Base-by-base conservation (phyloP, 2,329 filamentous ascomycete genomes). In the Emmonsiellopsis sp. region DNA sequence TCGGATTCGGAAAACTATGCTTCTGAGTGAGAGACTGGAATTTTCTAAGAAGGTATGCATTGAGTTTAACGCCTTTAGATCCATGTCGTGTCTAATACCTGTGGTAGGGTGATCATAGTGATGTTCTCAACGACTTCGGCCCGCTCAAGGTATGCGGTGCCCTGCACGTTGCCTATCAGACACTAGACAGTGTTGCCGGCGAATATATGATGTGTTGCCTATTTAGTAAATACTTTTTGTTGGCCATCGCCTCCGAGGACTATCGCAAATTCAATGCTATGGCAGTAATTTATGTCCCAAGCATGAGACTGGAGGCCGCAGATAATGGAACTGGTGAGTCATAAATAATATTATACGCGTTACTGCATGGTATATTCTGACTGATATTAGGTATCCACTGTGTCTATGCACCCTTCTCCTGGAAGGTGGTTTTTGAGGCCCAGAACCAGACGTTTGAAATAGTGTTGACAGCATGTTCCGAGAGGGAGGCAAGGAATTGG, bases 381-480 rank as follows among this genome's bases (percentile, higher is more conserved):
- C 55, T 52, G 39, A 55, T 14, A 27, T 33, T 54, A 95, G 90
- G 89, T 0, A 67, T 97, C 6, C 89, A 92, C 74, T 96, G 90
- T 63, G 85, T 93, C 58, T 88, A 87, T 2, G 87, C 88, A 0
- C 84, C 87, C 0, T 88, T 88, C 67, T 93, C 90, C 1, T 97
- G 91, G 92, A 98, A 97, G 66, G 63, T 96, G 9, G 77, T 88
- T 2, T 96, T 97, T 63, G 85, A 93, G 65, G 81, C 82, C 58
- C 78, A 86, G 53, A 81, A 86, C 59, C 83, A 87, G 55, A 75
- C 92, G 51, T 92, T 88, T 65, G 92, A 97, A 68, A 71, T 95
- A 13, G 83, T 96, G 42, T 77, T 95, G 71, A 94, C 87, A 59
- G 92, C 90, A 37, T 95, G 90, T 62, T 92, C 86, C 1, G 76